Base-by-base conservation (phyloP, 1,139 yeast species). In the Yamadazyma atmosphaerica region DNA sequence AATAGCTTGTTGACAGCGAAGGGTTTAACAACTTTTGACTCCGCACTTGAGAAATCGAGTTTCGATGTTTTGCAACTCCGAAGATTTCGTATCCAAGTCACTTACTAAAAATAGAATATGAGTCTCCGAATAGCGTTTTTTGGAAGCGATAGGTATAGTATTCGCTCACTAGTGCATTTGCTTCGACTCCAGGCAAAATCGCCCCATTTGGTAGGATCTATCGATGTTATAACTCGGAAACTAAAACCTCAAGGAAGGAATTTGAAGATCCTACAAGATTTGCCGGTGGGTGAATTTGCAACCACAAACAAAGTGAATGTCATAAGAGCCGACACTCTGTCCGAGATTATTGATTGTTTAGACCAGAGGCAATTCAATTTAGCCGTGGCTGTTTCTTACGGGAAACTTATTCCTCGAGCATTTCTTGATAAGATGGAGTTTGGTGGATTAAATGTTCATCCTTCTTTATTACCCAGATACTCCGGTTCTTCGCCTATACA, bases 401-500 rank as follows among this genome's bases (percentile, higher is more conserved):
- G 98, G 0, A 72, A 71, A 37, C 65, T 90, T 34, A 87, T 92
- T 5, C 97, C 98, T 0, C 63, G 63, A 0, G 43, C 59, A 3
- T 79, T 88, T 45, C 59, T 92, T 3, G 38, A 54, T 0, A 33
- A 55, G 0, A 63, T 83, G 30, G 58, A 61, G 8, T 79, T 61
- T 53, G 90, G 92, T 0, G 95, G 97, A 0, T 55, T 92, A 17
- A 92, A 92, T 55, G 90, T 92, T 0, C 99, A 92, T 56, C 99
- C 99, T 0, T 88, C 97, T 0, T 60, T 90, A 13, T 69, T 92
- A 10, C 98, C 98, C 0, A 66, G 63, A 36, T 81, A 86, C 53
- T 76, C 90, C 1, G 99, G 99, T 0, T 81, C 98, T 0, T 84
- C 97, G 2, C 99, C 99, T 0, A 64, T 94, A 5, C 98, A 92